Conservation (phyloP, 2,329 filamentous ascomycete genomes). For the Simplicillium aogashimaense region DNA sequence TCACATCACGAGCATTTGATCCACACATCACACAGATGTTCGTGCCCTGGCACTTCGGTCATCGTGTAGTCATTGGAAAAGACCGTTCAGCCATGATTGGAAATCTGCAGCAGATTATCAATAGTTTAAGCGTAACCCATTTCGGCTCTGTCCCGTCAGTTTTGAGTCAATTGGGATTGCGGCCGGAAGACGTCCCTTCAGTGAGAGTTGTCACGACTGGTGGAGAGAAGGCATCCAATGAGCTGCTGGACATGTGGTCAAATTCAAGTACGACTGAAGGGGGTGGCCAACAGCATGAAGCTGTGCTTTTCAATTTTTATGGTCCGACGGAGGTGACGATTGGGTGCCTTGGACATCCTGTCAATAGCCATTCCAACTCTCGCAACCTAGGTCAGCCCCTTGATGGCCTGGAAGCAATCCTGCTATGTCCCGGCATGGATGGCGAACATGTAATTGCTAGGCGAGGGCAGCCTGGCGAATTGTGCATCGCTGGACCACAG, state of each 20-base stretch:
- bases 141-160: constrained; percentile 57
- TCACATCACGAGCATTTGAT: constrained; percentile 15
- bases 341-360: constrained; percentile 28
- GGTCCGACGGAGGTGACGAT: constrained; percentile 60
- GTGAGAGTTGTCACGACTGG: constrained; percentile 57
- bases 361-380: constrained; percentile 8
- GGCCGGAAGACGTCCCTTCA: constrained; percentile 48
- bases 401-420: constrained; percentile 7
- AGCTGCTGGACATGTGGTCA: constrained; percentile 44
- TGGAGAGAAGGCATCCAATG: constrained; percentile 55
- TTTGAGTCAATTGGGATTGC: constrained; percentile 38
- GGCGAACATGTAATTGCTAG: constrained; percentile 8
- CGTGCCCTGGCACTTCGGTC: constrained; percentile 2
- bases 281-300: constrained; percentile 19
- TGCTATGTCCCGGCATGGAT: constrained; percentile 5
- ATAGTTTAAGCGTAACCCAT: constrained; percentile 47
- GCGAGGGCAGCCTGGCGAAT: constrained; percentile 23
- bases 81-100: constrained; percentile 7
- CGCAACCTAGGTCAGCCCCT: constrained; percentile 12
- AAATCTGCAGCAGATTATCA: constrained; percentile 30
- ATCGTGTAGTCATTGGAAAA: constrained; percentile 1
- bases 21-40: constrained; percentile 15
- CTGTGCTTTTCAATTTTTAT: constrained; percentile 20
- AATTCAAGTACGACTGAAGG: constrained; percentile 43
- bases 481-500: constrained; percentile 34